Percentiles rank a stretch among this genome's conserved stretches.
These are phyloP conservation scores for Aphelidium insulamus DNA, from an alignment of 371 early-diverging fungal species.

Conservation along the genomic window DNA sequence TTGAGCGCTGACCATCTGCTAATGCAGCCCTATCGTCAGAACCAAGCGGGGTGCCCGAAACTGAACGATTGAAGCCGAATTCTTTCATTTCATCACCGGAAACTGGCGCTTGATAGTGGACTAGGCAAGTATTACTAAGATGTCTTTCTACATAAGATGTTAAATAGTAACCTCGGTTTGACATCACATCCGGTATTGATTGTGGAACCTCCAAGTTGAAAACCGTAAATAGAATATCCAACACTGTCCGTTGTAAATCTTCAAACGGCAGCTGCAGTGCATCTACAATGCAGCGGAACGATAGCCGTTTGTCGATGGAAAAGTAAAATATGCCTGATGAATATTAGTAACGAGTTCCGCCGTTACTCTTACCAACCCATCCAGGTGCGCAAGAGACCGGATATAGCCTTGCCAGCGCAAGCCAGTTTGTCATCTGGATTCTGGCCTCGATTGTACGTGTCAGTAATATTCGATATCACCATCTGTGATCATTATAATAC, in stretches of 20 bases:
- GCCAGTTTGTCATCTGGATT: conserved; percentile 37
- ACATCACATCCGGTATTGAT: conserved; percentile 36
- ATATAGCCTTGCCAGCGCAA: conserved; percentile 30
- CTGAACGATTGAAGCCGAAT: background rate
- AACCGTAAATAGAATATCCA: background rate
- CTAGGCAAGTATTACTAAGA: conserved; percentile 38
- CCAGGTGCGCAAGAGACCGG: conserved; percentile 45
- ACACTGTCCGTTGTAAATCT: conserved; percentile 18
- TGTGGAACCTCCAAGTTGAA: background rate
- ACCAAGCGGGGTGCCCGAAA: background rate
- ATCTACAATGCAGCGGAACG: conserved; percentile 46
- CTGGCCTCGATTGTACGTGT: conserved; percentile 33
- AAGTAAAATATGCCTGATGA: conserved; percentile 33
- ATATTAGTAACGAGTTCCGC: background rate
- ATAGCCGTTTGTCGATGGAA: conserved; percentile 42
- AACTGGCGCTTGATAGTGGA: conserved; percentile 14
- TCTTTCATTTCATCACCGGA: conserved; percentile 6
- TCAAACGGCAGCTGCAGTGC: conserved; percentile 43
- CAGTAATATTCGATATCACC: conserved; percentile 51
- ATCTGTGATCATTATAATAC: conserved; percentile 14
- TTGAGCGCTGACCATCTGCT: conserved; percentile 40
- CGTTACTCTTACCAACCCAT: conserved; percentile 18
- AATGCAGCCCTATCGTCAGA: conserved; percentile 25
- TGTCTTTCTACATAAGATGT: conserved; percentile 41
- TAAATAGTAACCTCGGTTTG: no score